Conservation (phyloP, 2,329 filamentous ascomycete genomes). For the Madurella fahalii region DNA sequence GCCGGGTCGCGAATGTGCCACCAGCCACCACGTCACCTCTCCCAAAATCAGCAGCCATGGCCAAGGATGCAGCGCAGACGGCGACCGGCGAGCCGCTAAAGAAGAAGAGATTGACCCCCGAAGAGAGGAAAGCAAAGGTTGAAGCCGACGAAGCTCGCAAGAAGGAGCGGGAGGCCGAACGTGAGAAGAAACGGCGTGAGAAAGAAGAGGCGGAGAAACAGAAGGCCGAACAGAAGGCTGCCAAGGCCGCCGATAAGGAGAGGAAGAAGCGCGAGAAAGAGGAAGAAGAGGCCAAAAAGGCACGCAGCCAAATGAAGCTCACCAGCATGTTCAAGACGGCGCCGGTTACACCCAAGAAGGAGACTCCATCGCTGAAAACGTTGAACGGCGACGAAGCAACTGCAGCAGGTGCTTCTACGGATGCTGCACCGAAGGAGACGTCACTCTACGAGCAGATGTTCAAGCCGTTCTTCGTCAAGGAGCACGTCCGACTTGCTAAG, state of each 20-base stretch:
- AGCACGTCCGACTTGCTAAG: conserved; percentile 67
- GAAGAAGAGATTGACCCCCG: conserved; percentile 48
- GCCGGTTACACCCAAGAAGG: conserved; percentile 41
- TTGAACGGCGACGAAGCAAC: conserved; percentile 22
- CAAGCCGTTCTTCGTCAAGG: conserved; percentile 74
- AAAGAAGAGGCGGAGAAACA: conserved; percentile 38
- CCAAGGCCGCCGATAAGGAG: conserved; percentile 27
- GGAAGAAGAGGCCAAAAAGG: conserved; percentile 49
- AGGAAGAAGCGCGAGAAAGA: conserved; percentile 49
- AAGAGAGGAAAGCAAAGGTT: conserved; percentile 36
- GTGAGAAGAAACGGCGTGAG: conserved; percentile 30
- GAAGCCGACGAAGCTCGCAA: conserved; percentile 37
- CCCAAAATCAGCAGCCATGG: conserved; percentile 1
- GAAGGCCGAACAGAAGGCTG: conserved; percentile 32
- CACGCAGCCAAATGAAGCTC: conserved; percentile 45
- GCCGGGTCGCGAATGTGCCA: conserved; percentile 21
- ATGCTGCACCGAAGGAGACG: conserved; percentile 23
- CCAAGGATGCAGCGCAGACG: conserved; percentile 13
- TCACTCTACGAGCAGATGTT: conserved; percentile 68
- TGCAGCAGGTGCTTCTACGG: conserved; percentile 27
- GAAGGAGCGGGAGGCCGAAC: conserved; percentile 32
- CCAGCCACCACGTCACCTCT: conserved; percentile 12
- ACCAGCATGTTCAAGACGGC: conserved; percentile 43
- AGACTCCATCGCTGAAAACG: conserved; percentile 30
- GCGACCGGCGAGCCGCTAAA: conserved; percentile 28